Conservation (phyloP, 768 basidiomycete genomes). For the Dictyophora rubrovolvata region DNA sequence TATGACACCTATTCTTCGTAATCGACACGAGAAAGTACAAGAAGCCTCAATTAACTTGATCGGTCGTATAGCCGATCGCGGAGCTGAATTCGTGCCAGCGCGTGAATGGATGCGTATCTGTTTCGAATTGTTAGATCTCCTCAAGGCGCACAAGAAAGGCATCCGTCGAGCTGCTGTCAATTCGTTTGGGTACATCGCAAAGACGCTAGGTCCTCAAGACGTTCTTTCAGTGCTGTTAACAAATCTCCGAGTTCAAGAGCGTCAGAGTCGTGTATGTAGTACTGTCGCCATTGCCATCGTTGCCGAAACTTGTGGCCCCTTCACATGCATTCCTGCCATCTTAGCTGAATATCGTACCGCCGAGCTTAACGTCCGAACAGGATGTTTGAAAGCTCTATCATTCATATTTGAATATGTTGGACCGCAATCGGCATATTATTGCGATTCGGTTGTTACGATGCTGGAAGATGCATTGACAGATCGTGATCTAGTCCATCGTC, state of each 20-base stretch:
- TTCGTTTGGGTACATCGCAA: conserved; percentile 98
- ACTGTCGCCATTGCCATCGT: conserved; percentile 97
- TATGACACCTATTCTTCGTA: conserved; percentile 99
- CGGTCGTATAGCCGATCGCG: conserved; percentile 97
- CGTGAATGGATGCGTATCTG: conserved; percentile 99
- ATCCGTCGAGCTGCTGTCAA: conserved; percentile 98
- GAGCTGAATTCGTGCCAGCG: conserved; percentile 96
- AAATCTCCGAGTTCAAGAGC: conserved; percentile 95
- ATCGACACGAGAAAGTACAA: conserved; percentile 98
- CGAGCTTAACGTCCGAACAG: conserved; percentile 96
- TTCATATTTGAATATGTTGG: conserved; percentile 99
- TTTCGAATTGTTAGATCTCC: conserved; percentile 90
- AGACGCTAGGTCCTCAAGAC: conserved; percentile 98
- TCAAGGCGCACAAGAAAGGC: conserved; percentile 99
- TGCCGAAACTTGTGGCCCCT: conserved; percentile 89
- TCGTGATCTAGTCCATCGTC: conserved; percentile 95
- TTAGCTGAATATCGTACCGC: conserved; percentile 98
- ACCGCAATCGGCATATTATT: conserved; percentile 91
- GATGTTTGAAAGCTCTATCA: conserved; percentile 95
- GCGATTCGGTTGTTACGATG: conserved; percentile 95
- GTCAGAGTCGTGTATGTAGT: conserved; percentile 96
- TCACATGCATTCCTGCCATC: conserved; percentile 98
- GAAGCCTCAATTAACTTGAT: conserved; percentile 99
- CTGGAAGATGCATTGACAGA: conserved; percentile 97
- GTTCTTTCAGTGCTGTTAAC: conserved; percentile 92